Base-by-base conservation (phyloP, 2,329 filamentous ascomycete species). In the Verticillium nubilum region DNA sequence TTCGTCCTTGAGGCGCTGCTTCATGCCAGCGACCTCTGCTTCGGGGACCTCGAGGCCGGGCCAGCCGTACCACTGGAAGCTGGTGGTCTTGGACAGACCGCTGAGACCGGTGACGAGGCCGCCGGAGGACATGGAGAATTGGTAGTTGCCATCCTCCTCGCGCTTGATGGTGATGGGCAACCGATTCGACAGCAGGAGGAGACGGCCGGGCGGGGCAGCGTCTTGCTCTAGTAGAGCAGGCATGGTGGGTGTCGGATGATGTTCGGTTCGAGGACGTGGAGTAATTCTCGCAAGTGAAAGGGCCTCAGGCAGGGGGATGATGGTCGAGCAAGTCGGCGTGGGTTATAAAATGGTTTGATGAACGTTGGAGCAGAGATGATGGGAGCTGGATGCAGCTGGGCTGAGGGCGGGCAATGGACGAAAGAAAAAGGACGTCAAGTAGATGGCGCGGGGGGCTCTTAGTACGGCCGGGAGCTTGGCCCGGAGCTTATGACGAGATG, bases 21-120 rank as follows among this genome's bases (percentile, higher is more conserved):
- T 89, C 73, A 99, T 87, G 59, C 83, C 81, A 2, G 83, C 80
- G 52, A 91, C 84, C 74, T 98, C 94, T 59, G 86, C 84, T 64
- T 96, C 91, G 42, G 94, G 94, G 4, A 98, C 87, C 74, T 98
- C 92, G 55, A 97, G 78, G 37, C 95, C 95, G 1, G 95, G 93
- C 94, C 95, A 98, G 66, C 95, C 95, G 76, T 98, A 98, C 95
- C 95, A 99, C 74, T 95, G 91, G 76, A 98, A 98, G 66, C 88
- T 94, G 27, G 92, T 97, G 31, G 91, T 90, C 77, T 97, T 97
- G 68, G 91, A 89, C 60, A 98, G 79, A 27, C 95, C 95, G 66
- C 91, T 96, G 62, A 99, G 81, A 23, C 95, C 95, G 56, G 92
- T 97, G 69, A 98, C 95, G 47, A 99, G 85, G 47, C 95, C 95